Conservation (phyloP, 495 filamentous ascomycete species). For the Aspergillus homomorphus region DNA sequence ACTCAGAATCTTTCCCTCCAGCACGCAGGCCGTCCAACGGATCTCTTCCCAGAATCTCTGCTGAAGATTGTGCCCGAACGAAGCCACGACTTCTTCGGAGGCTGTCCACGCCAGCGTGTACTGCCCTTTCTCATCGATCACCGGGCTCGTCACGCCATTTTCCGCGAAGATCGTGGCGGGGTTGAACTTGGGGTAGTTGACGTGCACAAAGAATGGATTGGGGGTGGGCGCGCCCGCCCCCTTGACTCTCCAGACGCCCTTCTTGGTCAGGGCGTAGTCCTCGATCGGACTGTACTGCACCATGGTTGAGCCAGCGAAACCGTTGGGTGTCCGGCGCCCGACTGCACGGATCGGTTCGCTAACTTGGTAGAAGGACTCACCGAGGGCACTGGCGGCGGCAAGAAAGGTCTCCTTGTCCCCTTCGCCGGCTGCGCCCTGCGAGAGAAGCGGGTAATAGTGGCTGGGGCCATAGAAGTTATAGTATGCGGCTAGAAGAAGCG, state of each 20-base stretch:
- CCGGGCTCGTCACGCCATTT: slow-evolving; percentile 28
- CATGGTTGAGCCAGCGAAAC: slow-evolving; percentile 37
- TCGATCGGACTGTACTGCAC: slow-evolving; percentile 41
- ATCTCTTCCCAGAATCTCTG: slow-evolving; percentile 49
- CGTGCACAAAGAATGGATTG: slow-evolving; percentile 45
- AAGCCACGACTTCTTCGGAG: slow-evolving; percentile 34
- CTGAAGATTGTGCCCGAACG: slow-evolving; percentile 47
- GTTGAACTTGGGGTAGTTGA: slow-evolving; percentile 51
- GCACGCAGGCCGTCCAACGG: slow-evolving; percentile 44
- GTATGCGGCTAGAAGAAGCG: slow-evolving; percentile 53
- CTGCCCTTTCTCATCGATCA: slow-evolving; percentile 32
- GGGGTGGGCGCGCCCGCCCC: slow-evolving; percentile 22
- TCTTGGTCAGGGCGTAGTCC: slow-evolving; percentile 31
- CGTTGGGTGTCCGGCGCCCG: slow-evolving; percentile 62
- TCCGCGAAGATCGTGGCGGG: slow-evolving; percentile 40
- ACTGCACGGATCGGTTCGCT: slow-evolving; percentile 79
- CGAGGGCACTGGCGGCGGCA: slow-evolving; percentile 43
- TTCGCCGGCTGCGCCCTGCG: slow-evolving; percentile 51
- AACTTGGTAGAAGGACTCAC: slow-evolving; percentile 47
- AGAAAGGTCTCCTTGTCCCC: slow-evolving; percentile 61
- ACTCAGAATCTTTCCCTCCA: slow-evolving; percentile 37
- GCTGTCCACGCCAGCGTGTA: slow-evolving; percentile 44
- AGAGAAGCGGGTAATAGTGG: slow-evolving; percentile 51
- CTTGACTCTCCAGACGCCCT: slow-evolving; percentile 22
- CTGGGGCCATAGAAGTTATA: slow-evolving; percentile 57